Conservation (phyloP, 805 yeast species). For the Metschnikowia kunwiensis region DNA sequence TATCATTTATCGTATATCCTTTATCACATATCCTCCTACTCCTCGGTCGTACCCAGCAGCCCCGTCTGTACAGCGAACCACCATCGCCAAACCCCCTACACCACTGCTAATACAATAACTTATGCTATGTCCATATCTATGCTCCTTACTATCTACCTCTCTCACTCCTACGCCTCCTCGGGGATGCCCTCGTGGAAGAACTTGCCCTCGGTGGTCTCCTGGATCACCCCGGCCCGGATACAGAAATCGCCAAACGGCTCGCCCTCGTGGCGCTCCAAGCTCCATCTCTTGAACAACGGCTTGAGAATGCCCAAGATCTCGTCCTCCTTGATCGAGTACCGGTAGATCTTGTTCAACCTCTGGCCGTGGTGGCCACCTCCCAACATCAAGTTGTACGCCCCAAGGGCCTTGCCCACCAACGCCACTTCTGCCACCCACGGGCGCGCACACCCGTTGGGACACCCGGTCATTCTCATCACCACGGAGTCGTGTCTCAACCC, state of each 20-base stretch:
- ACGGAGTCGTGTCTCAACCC: conserved; percentile 93
- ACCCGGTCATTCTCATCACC: conserved; percentile 98
- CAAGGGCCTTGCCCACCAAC: conserved; percentile 89
- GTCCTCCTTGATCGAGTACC: conserved; percentile 85
- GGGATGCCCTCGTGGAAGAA: conserved; percentile 93
- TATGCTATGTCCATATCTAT: no score
- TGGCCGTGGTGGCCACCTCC: conserved; percentile 97
- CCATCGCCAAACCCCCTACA: no score
- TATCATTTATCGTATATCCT: no score
- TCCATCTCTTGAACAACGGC: conserved; percentile 92
- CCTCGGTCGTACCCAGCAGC: no score
- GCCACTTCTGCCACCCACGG: conserved; percentile 98
- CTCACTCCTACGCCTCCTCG: no score
- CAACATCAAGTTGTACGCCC: conserved; percentile 87
- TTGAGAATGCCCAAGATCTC: conserved; percentile 74
- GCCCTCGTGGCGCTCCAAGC: conserved; percentile 82
- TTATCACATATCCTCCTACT: no score
- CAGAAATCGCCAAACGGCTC: conserved; percentile 96
- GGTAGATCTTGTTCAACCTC: conserved; percentile 84
- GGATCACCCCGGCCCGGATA: conserved; percentile 81
- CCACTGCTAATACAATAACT: no score
- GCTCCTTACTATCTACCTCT: no score
- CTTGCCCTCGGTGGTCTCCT: conserved; percentile 86
- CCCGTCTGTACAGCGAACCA: no score
- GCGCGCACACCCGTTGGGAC: conserved; percentile 98